Base-by-base conservation (phyloP, 1,284 basidiomycete genomes). In the Rhodotorula sp. region DNA sequence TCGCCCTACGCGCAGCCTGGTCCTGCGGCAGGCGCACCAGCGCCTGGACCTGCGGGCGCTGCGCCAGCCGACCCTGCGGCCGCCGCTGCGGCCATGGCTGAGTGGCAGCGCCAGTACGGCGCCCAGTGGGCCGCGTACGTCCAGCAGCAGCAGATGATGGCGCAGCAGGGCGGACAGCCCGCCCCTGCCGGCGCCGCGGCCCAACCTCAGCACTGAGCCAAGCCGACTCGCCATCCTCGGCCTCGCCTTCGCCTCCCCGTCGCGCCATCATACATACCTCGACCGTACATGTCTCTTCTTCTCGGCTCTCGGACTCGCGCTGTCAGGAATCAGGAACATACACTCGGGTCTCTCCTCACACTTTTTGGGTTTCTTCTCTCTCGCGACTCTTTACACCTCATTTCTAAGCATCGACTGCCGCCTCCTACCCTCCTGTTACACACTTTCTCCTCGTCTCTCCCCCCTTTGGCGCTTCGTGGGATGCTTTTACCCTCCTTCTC, bases 51-150 rank as follows among this genome's bases (percentile, higher is more conserved):
- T 10, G 52, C 57, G 30, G 51, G 34, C 7, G 52, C 62, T 20
- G 60, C 66, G 24, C 63, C 63, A 7, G 46, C 51, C 26, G 70
- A 69, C 34, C 64, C 70, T 8, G 67, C 67, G 2, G 70, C 70
- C 0, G 59, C 58, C 3, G 70, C 70, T 3, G 70, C 68, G 4
- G 73, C 73, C 4, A 64, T 70, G 60, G 70, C 70, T 1, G 51
- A 50, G 37, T 74, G 73, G 73, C 70, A 74, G 60, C 68, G 68
- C 20, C 70, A 72, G 70, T 74, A 74, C 56, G 73, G 73, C 5
- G 70, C 70, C 16, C 73, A 74, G 56, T 70, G 68, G 68, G 64
- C 65, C 13, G 68, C 68, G 22, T 70, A 70, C 60, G 56, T 60
- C 16, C 61, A 64, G 58, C 64, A 66, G 40, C 68, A 70, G 54